Base-by-base conservation (phyloP, 192 early-diverging fungal species). In the Coemansia nantahalensis region DNA sequence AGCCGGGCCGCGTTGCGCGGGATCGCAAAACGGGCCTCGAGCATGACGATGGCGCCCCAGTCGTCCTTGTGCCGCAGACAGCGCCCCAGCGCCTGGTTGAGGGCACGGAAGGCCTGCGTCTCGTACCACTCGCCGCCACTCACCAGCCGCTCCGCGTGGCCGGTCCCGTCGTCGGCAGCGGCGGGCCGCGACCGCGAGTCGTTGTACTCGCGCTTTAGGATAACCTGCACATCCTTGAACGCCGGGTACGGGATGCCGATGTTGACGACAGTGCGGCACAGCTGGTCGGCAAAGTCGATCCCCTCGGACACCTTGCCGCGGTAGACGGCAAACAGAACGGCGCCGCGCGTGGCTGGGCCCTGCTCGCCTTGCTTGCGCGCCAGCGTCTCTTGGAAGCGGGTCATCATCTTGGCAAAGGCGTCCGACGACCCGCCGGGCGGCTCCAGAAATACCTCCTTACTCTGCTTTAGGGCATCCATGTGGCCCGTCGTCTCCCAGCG, bases 1-100 rank as follows among this genome's bases (percentile, higher is more conserved):
- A 81, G 53, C 31, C 55, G 54, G 7, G 34, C 23, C 10, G 60
- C 39, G 23, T 77, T 62, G 37, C 53, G 35, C 1, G 51, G 40
- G 18, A 35, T 18, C 6, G 54, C 23, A 43, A 82, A 80, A n/a
- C 82, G 60, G 8, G 63, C 35, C n/a, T 84, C 82, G 0, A 84
- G 66, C 62, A 84, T 64, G n/a, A 82, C 63, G n/a, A 84, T 69
- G 5, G 63, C 75, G 1, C 83, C 83, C 83, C 83, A 84, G 36
- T 84, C 83, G 13, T 52, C 49, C 13, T 58, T 62, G 48, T 84
- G 83, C 2, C 83, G 68, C 39, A 84, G 64, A 42, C 83, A 82
- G 11, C 83, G 68, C 15, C 83, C 83, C 5, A 84, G 51, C 2
- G 80, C 79, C 57, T 84, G 83, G 58, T 82, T 84, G 16, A 78